Conservation (phyloP, 257 asterid species). For the Nicotiana noctiflora region DNA sequence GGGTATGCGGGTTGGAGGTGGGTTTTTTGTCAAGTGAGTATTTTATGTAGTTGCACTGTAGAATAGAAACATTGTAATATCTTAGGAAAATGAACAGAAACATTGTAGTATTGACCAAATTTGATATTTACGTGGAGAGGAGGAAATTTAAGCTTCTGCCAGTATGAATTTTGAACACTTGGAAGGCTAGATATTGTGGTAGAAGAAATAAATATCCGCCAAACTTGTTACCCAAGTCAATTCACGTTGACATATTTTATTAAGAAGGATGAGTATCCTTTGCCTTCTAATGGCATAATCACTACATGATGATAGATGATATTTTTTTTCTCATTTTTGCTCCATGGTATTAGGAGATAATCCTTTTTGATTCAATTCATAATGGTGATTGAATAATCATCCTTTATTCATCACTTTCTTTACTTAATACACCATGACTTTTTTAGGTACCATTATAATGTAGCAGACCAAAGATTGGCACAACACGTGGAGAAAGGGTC, state of each 20-base stretch:
- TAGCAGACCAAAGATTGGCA: conserved; percentile 31
- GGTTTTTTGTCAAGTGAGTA: background rate
- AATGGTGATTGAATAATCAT: background rate
- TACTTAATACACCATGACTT: background rate
- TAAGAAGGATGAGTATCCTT: background rate
- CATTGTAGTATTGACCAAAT: background rate
- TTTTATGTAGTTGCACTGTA: background rate
- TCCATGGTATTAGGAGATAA: background rate
- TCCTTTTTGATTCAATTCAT: background rate
- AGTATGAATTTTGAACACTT: background rate
- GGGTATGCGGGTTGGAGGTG: background rate
- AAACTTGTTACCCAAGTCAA: background rate
- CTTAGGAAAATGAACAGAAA: too few species aligned
- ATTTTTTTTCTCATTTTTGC: background rate
- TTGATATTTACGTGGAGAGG: background rate
- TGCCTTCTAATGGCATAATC: background rate
- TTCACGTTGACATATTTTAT: background rate
- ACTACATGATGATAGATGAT: background rate
- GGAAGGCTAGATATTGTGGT: background rate
- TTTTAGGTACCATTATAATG: conserved; percentile 41
- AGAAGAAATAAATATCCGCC: background rate
- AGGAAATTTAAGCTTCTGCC: background rate
- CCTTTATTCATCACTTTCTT: background rate
- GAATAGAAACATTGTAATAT: background rate
- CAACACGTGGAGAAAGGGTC: conserved; percentile 41